Percentiles rank a stretch among this genome's conserved stretches.
phyloP scores from a whole-genome alignment of 306 rosid genomes.

The Gastrolobium villosum region DNA sequence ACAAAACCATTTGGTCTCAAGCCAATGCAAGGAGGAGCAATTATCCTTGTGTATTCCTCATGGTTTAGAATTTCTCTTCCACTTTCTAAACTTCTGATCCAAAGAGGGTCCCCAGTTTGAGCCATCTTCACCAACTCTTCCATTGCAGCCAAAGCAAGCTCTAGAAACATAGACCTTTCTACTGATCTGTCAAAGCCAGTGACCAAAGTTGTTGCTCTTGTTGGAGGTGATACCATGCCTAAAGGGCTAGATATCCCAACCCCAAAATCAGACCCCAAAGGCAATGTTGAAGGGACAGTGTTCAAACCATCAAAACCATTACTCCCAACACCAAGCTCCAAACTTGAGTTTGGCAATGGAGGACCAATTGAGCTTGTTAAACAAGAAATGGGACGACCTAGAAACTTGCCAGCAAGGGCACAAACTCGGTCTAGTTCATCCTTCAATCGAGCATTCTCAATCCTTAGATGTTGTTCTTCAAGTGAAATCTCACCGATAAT shows the following conservation, averaged over 20 bases:
- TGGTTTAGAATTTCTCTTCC: conserved; percentile 79
- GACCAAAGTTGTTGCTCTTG: conserved; percentile 43
- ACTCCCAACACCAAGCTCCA: conserved; percentile 86
- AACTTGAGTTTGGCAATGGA: conserved; percentile 76
- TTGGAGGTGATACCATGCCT: conserved; percentile 49
- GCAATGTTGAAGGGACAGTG: conserved; percentile 62
- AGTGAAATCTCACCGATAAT: conserved; percentile 84
- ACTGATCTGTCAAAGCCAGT: conserved; percentile 64
- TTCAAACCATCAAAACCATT: conserved; percentile 72
- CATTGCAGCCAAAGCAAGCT: conserved; percentile 95
- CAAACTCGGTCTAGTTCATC: conserved; percentile 92
- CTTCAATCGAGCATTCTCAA: conserved; percentile 84
- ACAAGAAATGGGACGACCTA: conserved; percentile 81
- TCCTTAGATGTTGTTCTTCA: conserved; percentile 89
- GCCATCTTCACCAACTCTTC: conserved; percentile 91
- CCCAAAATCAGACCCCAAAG: conserved; percentile 71
- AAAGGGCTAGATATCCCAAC: conserved; percentile 61
- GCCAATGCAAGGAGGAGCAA: conserved; percentile 78
- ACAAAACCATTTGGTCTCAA: conserved; percentile 85
- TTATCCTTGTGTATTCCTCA: conserved; percentile 76
- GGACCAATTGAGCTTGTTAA: conserved; percentile 61
- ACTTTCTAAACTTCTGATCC: conserved; percentile 77
- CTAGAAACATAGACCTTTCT: conserved; percentile 83
- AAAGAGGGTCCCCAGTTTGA: conserved; percentile 82
- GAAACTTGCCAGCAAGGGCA: conserved; percentile 80